Evolutionary conservation across 1,284 basidiomycete species (phyloP).

Genomic region (Prillingera fragicola): DNA sequence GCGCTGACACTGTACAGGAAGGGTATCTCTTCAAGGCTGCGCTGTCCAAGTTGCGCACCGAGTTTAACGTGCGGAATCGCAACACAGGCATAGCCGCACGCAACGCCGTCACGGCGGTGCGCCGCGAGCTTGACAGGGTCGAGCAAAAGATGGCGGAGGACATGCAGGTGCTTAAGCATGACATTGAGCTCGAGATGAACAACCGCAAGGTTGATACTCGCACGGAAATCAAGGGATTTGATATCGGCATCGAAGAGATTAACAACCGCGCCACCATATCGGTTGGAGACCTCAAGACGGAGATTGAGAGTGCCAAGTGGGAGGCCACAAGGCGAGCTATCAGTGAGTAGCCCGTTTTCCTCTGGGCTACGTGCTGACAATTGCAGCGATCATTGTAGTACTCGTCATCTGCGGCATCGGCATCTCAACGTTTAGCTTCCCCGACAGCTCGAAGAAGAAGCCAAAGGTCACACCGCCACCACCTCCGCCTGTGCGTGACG

Average conservation of each 20-base stretch:
- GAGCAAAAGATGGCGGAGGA: constrained; percentile 93
- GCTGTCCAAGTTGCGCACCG: constrained; percentile 81
- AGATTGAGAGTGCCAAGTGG: constrained; percentile 85
- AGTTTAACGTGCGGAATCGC: constrained; percentile 73
- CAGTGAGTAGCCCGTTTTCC: constrained; percentile 53
- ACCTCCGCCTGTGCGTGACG: constrained; percentile 28
- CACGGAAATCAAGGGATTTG: constrained; percentile 76
- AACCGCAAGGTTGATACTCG: constrained; percentile 90
- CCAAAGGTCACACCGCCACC: neutral
- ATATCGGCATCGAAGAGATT: constrained; percentile 85
- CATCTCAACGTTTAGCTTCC: constrained; percentile 13
- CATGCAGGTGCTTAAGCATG: constrained; percentile 67
- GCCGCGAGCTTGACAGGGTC: constrained; percentile 81
- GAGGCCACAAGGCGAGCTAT: constrained; percentile 82
- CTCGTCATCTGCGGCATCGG: constrained; percentile 15
- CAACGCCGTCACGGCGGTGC: constrained; percentile 67
- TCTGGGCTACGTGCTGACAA: neutral
- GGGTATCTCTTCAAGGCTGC: constrained; percentile 94
- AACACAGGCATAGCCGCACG: constrained; percentile 79
- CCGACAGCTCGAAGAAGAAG: constrained; percentile 1
- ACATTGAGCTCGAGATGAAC: constrained; percentile 90
- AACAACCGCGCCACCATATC: constrained; percentile 78
- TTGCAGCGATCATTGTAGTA: constrained; percentile 36
- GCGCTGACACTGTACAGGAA: constrained; percentile 56
- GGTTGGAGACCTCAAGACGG: constrained; percentile 79